Evolutionary conservation across 2,329 filamentous ascomycete genomes (phyloP), one percentile per base, ranked within the genome.

Genomic region (Xylaria multiplex): DNA sequence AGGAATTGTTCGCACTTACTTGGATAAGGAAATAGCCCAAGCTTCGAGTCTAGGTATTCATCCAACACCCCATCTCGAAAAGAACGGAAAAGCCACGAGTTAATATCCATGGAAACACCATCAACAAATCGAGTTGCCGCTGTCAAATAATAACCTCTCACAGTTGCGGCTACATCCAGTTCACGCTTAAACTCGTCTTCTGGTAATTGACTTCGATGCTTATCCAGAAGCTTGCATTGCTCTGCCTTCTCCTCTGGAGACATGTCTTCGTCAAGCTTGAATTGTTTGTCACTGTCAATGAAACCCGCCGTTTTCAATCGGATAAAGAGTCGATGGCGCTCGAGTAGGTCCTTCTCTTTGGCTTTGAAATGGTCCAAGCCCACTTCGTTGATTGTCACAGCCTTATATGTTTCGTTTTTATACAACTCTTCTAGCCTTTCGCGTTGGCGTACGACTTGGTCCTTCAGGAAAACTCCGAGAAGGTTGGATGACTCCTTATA

Each of bases 131-230:
- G 84, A 30, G 82, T 78, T 0, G 86, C 84, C 0, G 90, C 89
- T 2, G 89, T 84, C 45, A 85, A 81, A 72, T 93, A 93, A 76
- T 93, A 93, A 0, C 84, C 88, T 0, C 88, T 81, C 49, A 91
- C 82, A 2, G 86, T 86, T 0, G 87, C 83, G 0, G 90, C 84
- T 0, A 90, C 85, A 5, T 83, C 79, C 0, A 93, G 74, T 73
- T 91, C 90, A 0, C 77, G 73, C 2, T 80, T 71, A 69, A 86
- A 92, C 0, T 80, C 79, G 70, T 92, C 90, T 0, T 79, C 73
- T 0, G 83, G 82, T 8, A 91, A 78, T 24, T 81, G 81, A 13
- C 72, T 68, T 13, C 78, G 63, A 42, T 85, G 81, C 7, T 74
- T 71, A 27, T 77, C 75, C 24, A 82, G 79, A 32, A 75, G 73